phyloP scores from a whole-genome alignment of 106 monocot species.

The Platanthera zijinensis region DNA sequence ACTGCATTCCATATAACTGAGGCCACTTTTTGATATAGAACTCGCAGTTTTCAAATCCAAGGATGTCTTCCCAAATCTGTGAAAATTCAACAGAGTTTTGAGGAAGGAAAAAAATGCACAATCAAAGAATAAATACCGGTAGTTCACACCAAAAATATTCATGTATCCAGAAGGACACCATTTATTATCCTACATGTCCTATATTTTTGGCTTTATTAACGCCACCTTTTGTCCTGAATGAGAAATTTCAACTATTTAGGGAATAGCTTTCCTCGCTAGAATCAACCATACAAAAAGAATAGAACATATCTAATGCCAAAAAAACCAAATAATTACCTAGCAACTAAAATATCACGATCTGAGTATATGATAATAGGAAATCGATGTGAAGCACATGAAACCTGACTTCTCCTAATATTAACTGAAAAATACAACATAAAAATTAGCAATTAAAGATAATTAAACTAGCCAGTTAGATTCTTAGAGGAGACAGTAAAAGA shows the following conservation, averaged over 20 bases:
- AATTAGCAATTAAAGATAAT: background rate
- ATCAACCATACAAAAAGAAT: background rate
- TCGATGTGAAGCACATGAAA: background rate
- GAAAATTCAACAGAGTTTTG: background rate
- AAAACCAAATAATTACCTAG: background rate
- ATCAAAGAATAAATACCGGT: background rate
- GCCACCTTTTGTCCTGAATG: background rate
- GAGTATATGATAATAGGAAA: background rate
- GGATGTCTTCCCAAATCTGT: slow-evolving; percentile 78
- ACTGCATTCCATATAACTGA: slow-evolving; percentile 52
- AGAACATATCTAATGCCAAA: background rate
- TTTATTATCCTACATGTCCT: background rate
- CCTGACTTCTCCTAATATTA: background rate
- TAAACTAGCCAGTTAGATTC: background rate
- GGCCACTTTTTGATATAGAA: slow-evolving; percentile 72
- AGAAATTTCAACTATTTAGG: background rate
- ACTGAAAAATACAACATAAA: background rate
- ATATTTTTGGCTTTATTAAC: background rate
- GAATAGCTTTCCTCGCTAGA: background rate
- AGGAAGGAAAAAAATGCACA: background rate
- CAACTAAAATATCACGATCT: background rate
- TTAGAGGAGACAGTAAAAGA: background rate
- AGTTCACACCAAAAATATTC: background rate
- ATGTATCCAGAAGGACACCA: background rate
- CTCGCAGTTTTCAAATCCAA: slow-evolving; percentile 74